Evolutionary conservation across 805 yeast genomes (phyloP), one percentile per base, ranked within the genome.

Genomic region (Metschnikowia chrysomelidarum): DNA sequence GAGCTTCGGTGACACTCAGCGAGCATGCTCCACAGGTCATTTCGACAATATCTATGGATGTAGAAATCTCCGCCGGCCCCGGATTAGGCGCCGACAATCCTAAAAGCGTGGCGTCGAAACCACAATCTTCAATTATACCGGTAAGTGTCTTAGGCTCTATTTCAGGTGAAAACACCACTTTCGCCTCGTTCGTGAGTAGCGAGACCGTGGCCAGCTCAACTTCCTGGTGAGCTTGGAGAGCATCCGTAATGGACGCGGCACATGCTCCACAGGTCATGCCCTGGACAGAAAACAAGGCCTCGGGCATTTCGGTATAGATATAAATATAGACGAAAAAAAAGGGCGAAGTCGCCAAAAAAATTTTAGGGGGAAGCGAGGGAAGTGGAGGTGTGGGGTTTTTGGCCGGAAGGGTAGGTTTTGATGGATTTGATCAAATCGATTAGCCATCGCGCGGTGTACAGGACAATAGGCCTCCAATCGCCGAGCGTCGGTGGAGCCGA

Each of bases 261-360:
- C 60, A 56, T 2, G 60, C 51, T 5, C 49, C 57, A 24, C 60
- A 56, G 19, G 60, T 54, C 60, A 56, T 56, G 26, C 60, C 60
- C 20, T 27, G 36, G 2, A 47, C 34, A 9, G 40, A 42, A 4
- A 45, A 17, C 5, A 29, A 14, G 13, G 45, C 45, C 19, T 40
- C 41, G 8, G 17, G 24, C 46, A 39, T 42, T n/a, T n/a, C n/a
- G n/a, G n/a, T n/a, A n/a, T n/a, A n/a, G n/a, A n/a, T n/a, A n/a
- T n/a, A n/a, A n/a, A n/a, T n/a, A n/a, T n/a, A n/a, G n/a, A n/a
- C n/a, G n/a, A n/a, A n/a, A n/a, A n/a, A n/a, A n/a, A n/a, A n/a
- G n/a, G n/a, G n/a, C n/a, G n/a, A n/a, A n/a, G n/a, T n/a, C n/a
- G n/a, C n/a, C n/a, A n/a, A n/a, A n/a, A n/a, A n/a, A n/a, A n/a